A percentile compares a stretch with the other conserved stretches of the same genome.
Conservation (phyloP, 2,329 filamentous ascomycete species). For the Graphilbum ipis-grandicollis region DNA sequence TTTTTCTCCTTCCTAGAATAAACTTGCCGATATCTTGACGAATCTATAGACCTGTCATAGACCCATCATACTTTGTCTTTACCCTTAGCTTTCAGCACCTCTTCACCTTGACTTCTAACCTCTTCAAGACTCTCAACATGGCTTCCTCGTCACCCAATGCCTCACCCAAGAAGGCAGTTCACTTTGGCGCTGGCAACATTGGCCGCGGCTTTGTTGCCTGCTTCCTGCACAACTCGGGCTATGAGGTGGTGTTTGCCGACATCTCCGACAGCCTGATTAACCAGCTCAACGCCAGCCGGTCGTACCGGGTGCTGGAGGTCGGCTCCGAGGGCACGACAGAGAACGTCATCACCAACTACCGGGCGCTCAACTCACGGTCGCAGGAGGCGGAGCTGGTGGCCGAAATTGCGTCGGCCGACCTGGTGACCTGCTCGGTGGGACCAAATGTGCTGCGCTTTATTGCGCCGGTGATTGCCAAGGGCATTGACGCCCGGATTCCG, state of each 20-base stretch:
- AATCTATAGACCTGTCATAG: too few relatives aligned
- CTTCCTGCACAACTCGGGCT: conserved; percentile 88
- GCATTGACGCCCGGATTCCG: conserved; percentile 66
- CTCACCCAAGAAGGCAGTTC: conserved; percentile 4
- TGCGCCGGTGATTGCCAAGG: conserved; percentile 87
- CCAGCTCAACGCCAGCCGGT: conserved; percentile 53
- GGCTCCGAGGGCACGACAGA: conserved; percentile 65
- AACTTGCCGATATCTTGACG: too few relatives aligned
- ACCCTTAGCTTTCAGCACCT: too few relatives aligned
- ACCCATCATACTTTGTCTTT: too few relatives aligned
- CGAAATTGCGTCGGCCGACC: conserved; percentile 71
- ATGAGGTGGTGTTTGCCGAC: conserved; percentile 92
- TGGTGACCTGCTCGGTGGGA: conserved; percentile 93
- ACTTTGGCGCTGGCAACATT: conserved; percentile 66
- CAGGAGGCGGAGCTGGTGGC: conserved; percentile 66
- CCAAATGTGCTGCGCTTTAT: conserved; percentile 95
- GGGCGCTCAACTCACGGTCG: conserved; percentile 86
- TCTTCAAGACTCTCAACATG: too few relatives aligned
- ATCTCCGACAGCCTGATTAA: conserved; percentile 75
- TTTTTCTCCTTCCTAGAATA: too few relatives aligned
- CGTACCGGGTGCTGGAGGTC: conserved; percentile 87
- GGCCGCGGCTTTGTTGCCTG: conserved; percentile 75
- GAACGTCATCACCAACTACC: conserved; percentile 85
- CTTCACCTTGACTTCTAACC: too few relatives aligned
- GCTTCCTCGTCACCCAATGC: too few relatives aligned